Evolutionary conservation across 176 grass and related monocot genomes (phyloP).

Genomic region (Elaeis guineensis): DNA sequence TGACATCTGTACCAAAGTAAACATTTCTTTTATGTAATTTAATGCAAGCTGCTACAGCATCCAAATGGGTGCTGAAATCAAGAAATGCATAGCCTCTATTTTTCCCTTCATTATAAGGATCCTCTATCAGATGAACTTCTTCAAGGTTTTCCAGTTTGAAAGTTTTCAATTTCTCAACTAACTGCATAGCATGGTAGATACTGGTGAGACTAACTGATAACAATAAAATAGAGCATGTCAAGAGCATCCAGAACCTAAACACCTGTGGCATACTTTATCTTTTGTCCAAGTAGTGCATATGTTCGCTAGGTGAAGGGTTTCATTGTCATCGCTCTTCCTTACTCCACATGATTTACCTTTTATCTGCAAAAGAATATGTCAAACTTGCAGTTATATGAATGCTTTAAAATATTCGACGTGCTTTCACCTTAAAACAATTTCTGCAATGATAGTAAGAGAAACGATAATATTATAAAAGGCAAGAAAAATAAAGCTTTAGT

Average conservation of each 20-base stretch:
- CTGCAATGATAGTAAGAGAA: too few relatives aligned
- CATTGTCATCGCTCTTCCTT: conserved; percentile 50
- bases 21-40: conserved; percentile 56
- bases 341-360: conserved; percentile 44
- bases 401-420: too few relatives aligned
- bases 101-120: conserved; percentile 50
- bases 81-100: conserved; percentile 87
- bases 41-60: conserved; percentile 51
- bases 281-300: conserved; percentile 55
- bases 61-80: conserved; percentile 52
- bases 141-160: conserved; percentile 65
- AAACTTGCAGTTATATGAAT: too few relatives aligned
- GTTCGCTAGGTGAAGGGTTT: conserved; percentile 54
- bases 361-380: conserved; percentile 27
- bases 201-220: too few relatives aligned
- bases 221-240: too few relatives aligned
- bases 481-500: too few relatives aligned
- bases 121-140: conserved; percentile 67
- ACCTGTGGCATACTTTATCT: conserved; percentile 27
- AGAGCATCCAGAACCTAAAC: too few relatives aligned
- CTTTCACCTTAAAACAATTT: too few relatives aligned
- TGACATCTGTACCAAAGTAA: conserved; percentile 62
- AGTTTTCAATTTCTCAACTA: conserved; percentile 46
- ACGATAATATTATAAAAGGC: too few relatives aligned
- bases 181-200: conserved; percentile 28